Percentiles rank a stretch among this genome's conserved stretches.
phyloP scores from a whole-genome alignment of 2,329 filamentous ascomycete genomes.

The Fusarium musae region DNA sequence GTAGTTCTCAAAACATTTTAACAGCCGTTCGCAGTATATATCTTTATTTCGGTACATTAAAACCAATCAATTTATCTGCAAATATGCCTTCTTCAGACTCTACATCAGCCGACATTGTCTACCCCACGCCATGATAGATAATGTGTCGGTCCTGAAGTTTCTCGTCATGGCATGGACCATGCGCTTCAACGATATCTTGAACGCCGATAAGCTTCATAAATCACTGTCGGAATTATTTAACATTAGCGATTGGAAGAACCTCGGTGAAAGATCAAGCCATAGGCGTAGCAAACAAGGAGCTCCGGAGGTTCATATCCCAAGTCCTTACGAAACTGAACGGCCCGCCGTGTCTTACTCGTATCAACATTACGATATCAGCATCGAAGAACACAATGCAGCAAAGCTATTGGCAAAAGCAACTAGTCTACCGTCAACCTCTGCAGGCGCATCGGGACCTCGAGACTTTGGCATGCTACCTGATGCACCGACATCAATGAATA shows the following conservation, averaged over 20 bases:
- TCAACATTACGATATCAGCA: not conserved
- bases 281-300: too few relatives aligned
- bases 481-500: accelerated
- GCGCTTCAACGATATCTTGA: not conserved
- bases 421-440: not conserved
- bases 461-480: not conserved
- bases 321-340: not conserved
- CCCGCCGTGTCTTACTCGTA: not conserved
- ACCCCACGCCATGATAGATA: not conserved
- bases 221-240: not conserved
- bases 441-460: too few relatives aligned
- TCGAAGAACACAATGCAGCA: accelerated
- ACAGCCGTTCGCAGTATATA: not conserved
- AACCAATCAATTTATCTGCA: not conserved
- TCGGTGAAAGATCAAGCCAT: not conserved
- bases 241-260: not conserved
- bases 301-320: not conserved
- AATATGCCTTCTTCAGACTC: accelerated
- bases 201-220: not conserved
- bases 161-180: not conserved
- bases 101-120: accelerated
- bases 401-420: accelerated
- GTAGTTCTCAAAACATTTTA: not conserved
- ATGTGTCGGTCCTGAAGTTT: not conserved
- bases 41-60: not conserved